These are phyloP conservation scores for Yamadazyma laniorum DNA, from an alignment of 805 yeast genomes.

Conservation along the genomic window DNA sequence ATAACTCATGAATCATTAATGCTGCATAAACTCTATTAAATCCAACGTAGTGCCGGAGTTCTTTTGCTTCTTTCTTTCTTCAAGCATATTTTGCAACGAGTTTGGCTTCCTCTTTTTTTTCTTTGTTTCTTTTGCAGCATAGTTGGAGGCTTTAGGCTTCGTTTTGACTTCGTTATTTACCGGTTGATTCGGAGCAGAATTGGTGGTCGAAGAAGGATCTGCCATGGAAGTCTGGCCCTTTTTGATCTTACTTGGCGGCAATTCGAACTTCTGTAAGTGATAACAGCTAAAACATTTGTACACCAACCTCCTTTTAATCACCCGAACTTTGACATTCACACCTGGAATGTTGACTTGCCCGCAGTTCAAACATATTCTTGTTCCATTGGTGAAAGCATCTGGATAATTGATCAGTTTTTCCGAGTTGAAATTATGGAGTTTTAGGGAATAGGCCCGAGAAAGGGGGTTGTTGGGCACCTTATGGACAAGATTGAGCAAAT, in stretches of 20 bases:
- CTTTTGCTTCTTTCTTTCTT: slow-evolving; percentile 36
- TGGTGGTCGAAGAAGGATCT: slow-evolving; percentile 14
- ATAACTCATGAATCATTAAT: neutral
- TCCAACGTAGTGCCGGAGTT: slow-evolving; percentile 31
- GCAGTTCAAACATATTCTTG: slow-evolving; percentile 29
- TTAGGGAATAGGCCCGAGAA: slow-evolving; percentile 22
- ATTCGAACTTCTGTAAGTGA: neutral
- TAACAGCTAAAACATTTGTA: slow-evolving; percentile 19
- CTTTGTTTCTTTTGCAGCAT: neutral
- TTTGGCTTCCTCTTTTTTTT: slow-evolving; percentile 48
- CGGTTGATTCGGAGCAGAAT: neutral
- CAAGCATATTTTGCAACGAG: slow-evolving; percentile 41
- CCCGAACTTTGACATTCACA: slow-evolving; percentile 7
- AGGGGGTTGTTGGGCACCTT: slow-evolving; percentile 23
- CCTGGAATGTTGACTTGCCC: slow-evolving; percentile 36
- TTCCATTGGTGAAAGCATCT: slow-evolving; percentile 19
- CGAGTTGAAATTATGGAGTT: slow-evolving; percentile 19
- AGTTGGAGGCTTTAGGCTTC: neutral
- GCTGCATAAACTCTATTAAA: slow-evolving; percentile 50
- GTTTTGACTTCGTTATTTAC: neutral
- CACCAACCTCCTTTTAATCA: neutral
- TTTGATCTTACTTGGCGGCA: slow-evolving; percentile 22
- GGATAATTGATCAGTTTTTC: slow-evolving; percentile 30
- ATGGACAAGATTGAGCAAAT: slow-evolving; percentile 32
- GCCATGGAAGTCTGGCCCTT: slow-evolving; percentile 45